Evolutionary conservation across 2,329 filamentous ascomycete species (phyloP).

Genomic region (Anthostomella pinea): DNA sequence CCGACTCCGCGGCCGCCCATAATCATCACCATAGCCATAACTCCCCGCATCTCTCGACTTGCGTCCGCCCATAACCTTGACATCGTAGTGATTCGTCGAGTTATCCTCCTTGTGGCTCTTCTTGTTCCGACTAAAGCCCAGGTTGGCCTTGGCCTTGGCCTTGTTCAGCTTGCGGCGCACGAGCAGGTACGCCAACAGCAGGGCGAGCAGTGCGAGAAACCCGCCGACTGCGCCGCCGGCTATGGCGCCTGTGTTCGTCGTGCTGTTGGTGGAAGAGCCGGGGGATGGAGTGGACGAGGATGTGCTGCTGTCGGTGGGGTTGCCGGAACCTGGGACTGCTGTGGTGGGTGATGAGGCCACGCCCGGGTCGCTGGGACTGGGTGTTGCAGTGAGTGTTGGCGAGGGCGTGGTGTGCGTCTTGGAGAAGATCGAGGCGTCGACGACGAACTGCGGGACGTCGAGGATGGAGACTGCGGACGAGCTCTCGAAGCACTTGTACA

Average conservation of each 20-base stretch:
- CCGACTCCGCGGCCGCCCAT: too few relatives aligned
- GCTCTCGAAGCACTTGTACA: constrained; percentile 35
- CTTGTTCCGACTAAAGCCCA: constrained; percentile 20
- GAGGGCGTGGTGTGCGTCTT: constrained; percentile 14
- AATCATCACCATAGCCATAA: too few relatives aligned
- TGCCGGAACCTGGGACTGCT: not conserved
- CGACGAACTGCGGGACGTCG: constrained; percentile 33
- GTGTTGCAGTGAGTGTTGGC: constrained; percentile 1
- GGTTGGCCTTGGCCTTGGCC: constrained; percentile 12
- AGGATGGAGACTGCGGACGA: constrained; percentile 32
- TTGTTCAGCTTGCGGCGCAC: constrained; percentile 18
- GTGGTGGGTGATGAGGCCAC: not conserved
- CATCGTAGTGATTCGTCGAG: constrained; percentile 8
- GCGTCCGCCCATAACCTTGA: constrained; percentile 5
- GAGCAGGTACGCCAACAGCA: constrained; percentile 24
- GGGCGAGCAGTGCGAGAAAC: constrained; percentile 19
- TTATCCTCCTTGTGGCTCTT: constrained; percentile 19
- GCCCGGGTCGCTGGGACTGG: not conserved
- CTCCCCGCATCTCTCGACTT: too few relatives aligned
- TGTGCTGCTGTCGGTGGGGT: not conserved
- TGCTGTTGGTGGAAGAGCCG: constrained; percentile 1
- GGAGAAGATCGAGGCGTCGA: constrained; percentile 30
- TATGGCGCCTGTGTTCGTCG: constrained; percentile 26
- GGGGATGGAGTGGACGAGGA: constrained; percentile 5
- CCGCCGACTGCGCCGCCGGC: constrained; percentile 33